These are phyloP conservation scores for Ustilago bromivora DNA, from an alignment of 1,284 basidiomycete genomes.

Conservation along the genomic window DNA sequence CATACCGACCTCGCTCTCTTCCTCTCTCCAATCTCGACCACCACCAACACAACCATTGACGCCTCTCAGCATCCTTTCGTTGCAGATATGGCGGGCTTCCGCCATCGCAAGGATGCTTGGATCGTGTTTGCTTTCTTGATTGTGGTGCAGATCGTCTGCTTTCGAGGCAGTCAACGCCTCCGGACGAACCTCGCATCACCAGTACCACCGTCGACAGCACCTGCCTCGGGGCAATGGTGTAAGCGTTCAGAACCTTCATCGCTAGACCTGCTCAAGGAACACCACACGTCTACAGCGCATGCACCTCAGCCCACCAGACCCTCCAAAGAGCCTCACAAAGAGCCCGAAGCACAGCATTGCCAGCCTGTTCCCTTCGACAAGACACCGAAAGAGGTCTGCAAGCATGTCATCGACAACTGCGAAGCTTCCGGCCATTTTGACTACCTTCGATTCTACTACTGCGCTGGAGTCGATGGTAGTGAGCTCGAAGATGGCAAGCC, in stretches of 20 bases:
- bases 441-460: conserved; percentile 66
- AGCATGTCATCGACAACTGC: conserved; percentile 54
- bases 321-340: conserved; percentile 11
- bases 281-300: conserved; percentile 5
- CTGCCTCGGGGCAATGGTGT: conserved; percentile 7
- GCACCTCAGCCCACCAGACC: conserved; percentile 9
- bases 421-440: conserved; percentile 51
- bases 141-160: conserved; percentile 53
- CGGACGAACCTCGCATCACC: conserved; percentile 15
- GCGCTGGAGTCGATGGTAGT: conserved; percentile 35
- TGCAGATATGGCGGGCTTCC: conserved; percentile 39
- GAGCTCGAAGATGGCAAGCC: conserved; percentile 25
- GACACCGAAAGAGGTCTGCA: conserved; percentile 48
- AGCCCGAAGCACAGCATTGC: conserved; percentile 23
- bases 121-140: conserved; percentile 50
- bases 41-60: conserved; percentile 1
- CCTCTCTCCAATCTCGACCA: background rate
- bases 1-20: background rate
- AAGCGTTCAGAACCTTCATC: conserved; percentile 13
- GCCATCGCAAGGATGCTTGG: conserved; percentile 51
- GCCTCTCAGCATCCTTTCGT: conserved; percentile 1
- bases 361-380: conserved; percentile 42
- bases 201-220: conserved; percentile 4
- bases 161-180: conserved; percentile 38
- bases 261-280: conserved; percentile 6